Conservation (phyloP, 345 rosid genomes). For the Boechera stricta region DNA sequence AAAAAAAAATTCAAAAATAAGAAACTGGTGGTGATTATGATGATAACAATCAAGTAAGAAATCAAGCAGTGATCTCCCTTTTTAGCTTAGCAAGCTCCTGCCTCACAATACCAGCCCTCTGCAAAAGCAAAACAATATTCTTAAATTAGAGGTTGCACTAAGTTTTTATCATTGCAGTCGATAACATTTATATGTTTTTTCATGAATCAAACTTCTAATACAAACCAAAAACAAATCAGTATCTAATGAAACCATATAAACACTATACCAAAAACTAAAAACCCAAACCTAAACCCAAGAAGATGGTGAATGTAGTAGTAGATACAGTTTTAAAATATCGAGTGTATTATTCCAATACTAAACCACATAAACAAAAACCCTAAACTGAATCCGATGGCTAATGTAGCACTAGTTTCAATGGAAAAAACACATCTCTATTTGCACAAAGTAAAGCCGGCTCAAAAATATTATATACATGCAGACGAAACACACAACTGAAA, state of each 20-base stretch:
- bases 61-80: conserved; percentile 53
- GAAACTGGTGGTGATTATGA: not conserved
- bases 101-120: conserved; percentile 70
- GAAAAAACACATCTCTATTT: not conserved
- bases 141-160: not conserved
- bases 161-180: not conserved
- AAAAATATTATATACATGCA: not conserved
- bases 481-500: not conserved
- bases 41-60: not conserved
- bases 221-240: no score
- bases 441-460: not conserved
- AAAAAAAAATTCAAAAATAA: not conserved
- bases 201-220: not conserved
- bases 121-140: conserved; percentile 46
- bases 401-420: not conserved
- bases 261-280: not conserved
- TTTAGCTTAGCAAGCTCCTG: conserved; percentile 73
- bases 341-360: not conserved
- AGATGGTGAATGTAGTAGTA: not conserved
- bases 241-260: no score
- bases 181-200: not conserved
- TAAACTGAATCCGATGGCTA: not conserved
- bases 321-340: not conserved
- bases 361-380: not conserved
- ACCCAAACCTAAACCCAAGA: not conserved